Conservation (phyloP, 306 rosid species). For the Medicago ruthenica region DNA sequence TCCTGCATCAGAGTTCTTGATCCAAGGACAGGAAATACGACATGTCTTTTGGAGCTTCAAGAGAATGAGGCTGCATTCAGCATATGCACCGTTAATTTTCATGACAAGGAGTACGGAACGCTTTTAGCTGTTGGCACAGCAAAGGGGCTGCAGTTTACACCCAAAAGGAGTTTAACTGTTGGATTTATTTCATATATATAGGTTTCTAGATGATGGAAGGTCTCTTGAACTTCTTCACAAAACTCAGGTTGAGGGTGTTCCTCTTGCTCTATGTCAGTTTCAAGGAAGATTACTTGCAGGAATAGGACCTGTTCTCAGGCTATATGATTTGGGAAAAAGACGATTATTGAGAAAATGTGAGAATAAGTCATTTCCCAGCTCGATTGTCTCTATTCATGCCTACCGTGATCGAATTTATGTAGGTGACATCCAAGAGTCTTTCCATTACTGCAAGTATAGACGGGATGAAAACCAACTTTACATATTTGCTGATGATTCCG, state of each 20-base stretch:
- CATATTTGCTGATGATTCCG: constrained; percentile 93
- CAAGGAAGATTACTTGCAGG: constrained; percentile 98
- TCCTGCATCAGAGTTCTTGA: constrained; percentile 98
- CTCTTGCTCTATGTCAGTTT: constrained; percentile 89
- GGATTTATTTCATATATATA: constrained; percentile 92
- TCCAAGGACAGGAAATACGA: constrained; percentile 80
- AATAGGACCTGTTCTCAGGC: constrained; percentile 83
- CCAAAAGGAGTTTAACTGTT: constrained; percentile 66
- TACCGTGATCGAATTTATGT: constrained; percentile 93
- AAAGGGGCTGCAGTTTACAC: constrained; percentile 89
- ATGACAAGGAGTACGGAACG: constrained; percentile 91
- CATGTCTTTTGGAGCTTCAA: constrained; percentile 94
- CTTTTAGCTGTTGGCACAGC: constrained; percentile 98
- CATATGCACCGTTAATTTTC: constrained; percentile 88
- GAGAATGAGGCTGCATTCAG: constrained; percentile 98
- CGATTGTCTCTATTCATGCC: constrained; percentile 80
- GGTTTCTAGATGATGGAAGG: constrained; percentile 91
- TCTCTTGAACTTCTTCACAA: constrained; percentile 93
- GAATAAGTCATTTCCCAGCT: constrained; percentile 88
- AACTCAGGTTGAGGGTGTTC: constrained; percentile 97
- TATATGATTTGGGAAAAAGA: constrained; percentile 94
- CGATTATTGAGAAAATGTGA: constrained; percentile 89
- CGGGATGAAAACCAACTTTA: constrained; percentile 95
- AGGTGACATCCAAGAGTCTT: constrained; percentile 98
- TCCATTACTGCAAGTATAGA: constrained; percentile 97